Evolutionary conservation across 495 filamentous ascomycete genomes (phyloP), one percentile per base, ranked within the genome.

Genomic region (Aspergillus taichungensis): DNA sequence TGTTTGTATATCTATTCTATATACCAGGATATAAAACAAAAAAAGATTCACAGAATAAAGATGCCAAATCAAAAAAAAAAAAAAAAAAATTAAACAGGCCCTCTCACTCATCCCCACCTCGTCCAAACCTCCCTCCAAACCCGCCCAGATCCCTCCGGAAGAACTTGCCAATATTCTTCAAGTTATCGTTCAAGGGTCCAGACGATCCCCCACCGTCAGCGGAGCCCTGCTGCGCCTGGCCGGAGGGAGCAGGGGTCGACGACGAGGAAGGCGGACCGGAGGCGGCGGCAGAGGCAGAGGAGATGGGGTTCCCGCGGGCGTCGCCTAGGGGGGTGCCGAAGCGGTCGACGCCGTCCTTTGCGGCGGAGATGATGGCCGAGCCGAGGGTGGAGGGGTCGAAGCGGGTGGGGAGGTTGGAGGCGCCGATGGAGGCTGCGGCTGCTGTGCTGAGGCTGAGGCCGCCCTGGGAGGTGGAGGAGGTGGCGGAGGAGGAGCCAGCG

Each of bases 151-250:
- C 92, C 43, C 91, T 66, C 40, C 83, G 79, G 69, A 98, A 97
- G 67, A 98, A 95, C 65, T 92, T 95, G 3, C 92, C 92, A 60
- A 98, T 84, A 63, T 85, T 94, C 74, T 84, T 88, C 63, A 95
- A 55, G 62, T 95, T 95, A 66, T 94, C 88, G 54, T 94, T 91
- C 43, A 95, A 71, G 34, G 84, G 84, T 4, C 70, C 74, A 6
- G 74, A 64, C 13, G 73, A 64, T 45, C 50, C 58, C 13, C 43
- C 47, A 13, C 57, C 60, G 13, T 51, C 57, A 18, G 52, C 46
- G 6, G 42, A 51, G 46, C 18, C 42, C 27, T 13, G 53, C 60
- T 55, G 56, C 13, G 8, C 40, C 13, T 40, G 46, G 13, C 24
- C 44, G 10, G 31, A 35, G 34, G 29, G 42, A 27, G 37, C 32